These are phyloP conservation scores for Chaetoscypha palmicola DNA, from an alignment of 2,329 filamentous ascomycete genomes.

Conservation along the genomic window DNA sequence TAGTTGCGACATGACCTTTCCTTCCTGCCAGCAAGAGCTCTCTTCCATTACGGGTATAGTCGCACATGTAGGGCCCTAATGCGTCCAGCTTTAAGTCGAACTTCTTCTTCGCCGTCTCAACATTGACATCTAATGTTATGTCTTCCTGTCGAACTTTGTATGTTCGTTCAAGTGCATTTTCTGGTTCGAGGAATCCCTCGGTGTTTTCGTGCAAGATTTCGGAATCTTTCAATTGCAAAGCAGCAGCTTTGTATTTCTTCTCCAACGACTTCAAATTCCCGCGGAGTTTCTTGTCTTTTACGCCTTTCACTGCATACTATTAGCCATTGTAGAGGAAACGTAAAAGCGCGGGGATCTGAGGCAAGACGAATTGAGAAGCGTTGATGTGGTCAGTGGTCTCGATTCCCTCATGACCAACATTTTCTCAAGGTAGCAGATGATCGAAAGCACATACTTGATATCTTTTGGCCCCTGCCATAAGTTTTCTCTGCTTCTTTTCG, in stretches of 20 bases:
- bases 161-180: slow-evolving; percentile 81
- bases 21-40: slow-evolving; percentile 78
- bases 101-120: slow-evolving; percentile 84
- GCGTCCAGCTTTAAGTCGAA: slow-evolving; percentile 81
- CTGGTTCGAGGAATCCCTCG: slow-evolving; percentile 78
- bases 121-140: slow-evolving; percentile 63
- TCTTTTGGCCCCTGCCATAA: slow-evolving; percentile 78
- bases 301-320: slow-evolving; percentile 44
- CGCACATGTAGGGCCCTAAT: slow-evolving; percentile 78
- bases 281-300: slow-evolving; percentile 87
- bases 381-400: too few species aligned
- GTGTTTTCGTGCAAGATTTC: slow-evolving; percentile 90
- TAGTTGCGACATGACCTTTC: slow-evolving; percentile 91
- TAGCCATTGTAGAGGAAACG: too few species aligned
- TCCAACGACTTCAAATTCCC: slow-evolving; percentile 74
- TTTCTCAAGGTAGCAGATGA: too few species aligned
- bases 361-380: too few species aligned
- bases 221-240: slow-evolving; percentile 83
- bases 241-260: slow-evolving; percentile 71
- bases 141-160: slow-evolving; percentile 90
- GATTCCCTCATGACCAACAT: too few species aligned
- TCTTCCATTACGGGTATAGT: slow-evolving; percentile 85
- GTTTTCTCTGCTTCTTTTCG: slow-evolving; percentile 59
- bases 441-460: slow-evolving; percentile 39
- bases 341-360: too few species aligned